phyloP scores from a whole-genome alignment of 2,329 filamentous ascomycete species.

The Lecanosticta acicola region DNA sequence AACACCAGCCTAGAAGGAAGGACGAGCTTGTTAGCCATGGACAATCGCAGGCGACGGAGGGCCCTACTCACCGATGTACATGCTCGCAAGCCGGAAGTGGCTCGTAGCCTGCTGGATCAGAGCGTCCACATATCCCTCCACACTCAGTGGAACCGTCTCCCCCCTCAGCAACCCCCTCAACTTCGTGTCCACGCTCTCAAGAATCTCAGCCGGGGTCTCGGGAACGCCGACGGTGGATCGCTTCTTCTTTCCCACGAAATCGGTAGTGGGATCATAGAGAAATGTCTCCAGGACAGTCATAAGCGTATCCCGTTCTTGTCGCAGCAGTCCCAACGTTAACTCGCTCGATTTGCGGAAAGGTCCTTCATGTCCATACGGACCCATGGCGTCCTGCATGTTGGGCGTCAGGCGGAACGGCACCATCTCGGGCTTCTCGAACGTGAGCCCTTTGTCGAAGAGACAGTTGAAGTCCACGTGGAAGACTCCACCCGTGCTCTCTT shows the following conservation, averaged over 20 bases:
- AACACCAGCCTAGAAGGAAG: constrained; percentile 18
- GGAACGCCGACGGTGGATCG: constrained; percentile 52
- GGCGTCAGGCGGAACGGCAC: constrained; percentile 96
- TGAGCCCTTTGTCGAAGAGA: constrained; percentile 94
- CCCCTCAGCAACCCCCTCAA: constrained; percentile 75
- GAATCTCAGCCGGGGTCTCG: constrained; percentile 69
- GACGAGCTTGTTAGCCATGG: constrained; percentile 1
- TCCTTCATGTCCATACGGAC: constrained; percentile 83
- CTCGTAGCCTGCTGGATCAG: constrained; percentile 82
- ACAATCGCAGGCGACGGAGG: not conserved
- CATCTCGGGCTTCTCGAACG: constrained; percentile 87
- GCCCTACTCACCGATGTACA: constrained; percentile 75
- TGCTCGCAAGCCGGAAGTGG: constrained; percentile 71
- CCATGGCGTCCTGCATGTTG: constrained; percentile 98
- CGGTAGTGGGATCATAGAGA: constrained; percentile 91
- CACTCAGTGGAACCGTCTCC: constrained; percentile 86
- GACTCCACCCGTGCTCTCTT: constrained; percentile 86
- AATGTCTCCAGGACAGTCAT: constrained; percentile 98
- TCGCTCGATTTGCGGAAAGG: constrained; percentile 90
- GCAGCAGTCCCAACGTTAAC: constrained; percentile 73
- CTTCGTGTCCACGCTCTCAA: constrained; percentile 84
- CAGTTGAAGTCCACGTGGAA: constrained; percentile 99
- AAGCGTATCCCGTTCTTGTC: constrained; percentile 89
- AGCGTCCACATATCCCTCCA: constrained; percentile 96
- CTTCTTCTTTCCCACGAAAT: constrained; percentile 71